Base-by-base conservation (phyloP, 768 basidiomycete genomes). In the Auricularia cornea region DNA sequence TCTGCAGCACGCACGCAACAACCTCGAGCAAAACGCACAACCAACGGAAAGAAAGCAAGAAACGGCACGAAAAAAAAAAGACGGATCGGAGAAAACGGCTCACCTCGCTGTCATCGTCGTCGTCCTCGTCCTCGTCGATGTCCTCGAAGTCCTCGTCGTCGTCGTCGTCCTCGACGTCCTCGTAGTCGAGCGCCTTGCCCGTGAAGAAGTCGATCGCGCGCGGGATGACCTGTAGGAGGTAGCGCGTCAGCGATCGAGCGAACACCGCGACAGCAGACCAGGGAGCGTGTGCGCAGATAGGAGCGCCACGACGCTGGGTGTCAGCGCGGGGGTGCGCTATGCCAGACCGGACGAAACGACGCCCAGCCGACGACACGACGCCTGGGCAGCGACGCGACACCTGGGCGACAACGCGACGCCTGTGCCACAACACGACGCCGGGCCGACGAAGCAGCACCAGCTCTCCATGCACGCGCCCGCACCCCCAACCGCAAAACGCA, bases 151-250 rank as follows among this genome's bases (percentile, higher is more conserved):
- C 83, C 23, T 65, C 66, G 30, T 63, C 66, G 35, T 65, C 64
- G 1, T 84, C 83, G 8, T 66, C 67, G 56, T 81, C 83, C 59
- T 72, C 71, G 29, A 71, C 68, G 32, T 70, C 70, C 60, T 79
- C 92, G 72, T 88, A 94, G 69, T 93, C 87, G 59, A 97, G 84
- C 16, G 94, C 93, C 77, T 95, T 95, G 67, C 95, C 95, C 5
- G 94, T 97, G 80, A 99, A 99, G 81, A 89, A 98, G 76, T 98
- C 97, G 64, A 98, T 79, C 14, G 94, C 96, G 66, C 90, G 90
- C 62, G 96, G 95, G 65, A 99, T 92, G 72, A 98, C 83, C 92
- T 96, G 67, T 2, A 59, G n/a, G n/a, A n/a, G n/a, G n/a, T n/a
- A n/a, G n/a, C n/a, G n/a, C n/a, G n/a, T n/a, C n/a, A n/a, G n/a